Percentiles rank a stretch among this genome's conserved stretches.
Conservation (phyloP, 2,329 filamentous ascomycete species). For the Ophiocordyceps camponoti-floridani region DNA sequence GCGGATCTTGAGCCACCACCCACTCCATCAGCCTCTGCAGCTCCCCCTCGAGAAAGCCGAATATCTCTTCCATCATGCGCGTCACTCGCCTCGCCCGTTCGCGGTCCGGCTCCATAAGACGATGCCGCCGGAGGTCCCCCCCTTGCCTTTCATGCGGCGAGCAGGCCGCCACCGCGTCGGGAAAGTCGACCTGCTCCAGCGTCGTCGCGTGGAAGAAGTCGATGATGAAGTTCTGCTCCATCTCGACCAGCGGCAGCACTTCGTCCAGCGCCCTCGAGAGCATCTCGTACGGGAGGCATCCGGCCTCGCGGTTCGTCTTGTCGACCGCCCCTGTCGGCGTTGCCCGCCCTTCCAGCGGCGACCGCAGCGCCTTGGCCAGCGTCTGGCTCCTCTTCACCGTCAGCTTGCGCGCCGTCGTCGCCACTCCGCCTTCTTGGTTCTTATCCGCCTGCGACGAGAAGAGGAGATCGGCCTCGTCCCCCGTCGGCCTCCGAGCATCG, state of each 20-base stretch:
- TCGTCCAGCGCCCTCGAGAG: slow-evolving; percentile 70
- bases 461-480: slow-evolving; percentile 68
- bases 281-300: slow-evolving; percentile 60
- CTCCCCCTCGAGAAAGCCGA: slow-evolving; percentile 63
- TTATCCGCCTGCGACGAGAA: slow-evolving; percentile 76
- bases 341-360: slow-evolving; percentile 44
- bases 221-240: slow-evolving; percentile 94
- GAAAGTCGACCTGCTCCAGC: slow-evolving; percentile 63
- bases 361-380: slow-evolving; percentile 54
- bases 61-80: slow-evolving; percentile 79
- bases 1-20: slow-evolving; percentile 60
- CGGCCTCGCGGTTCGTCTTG: slow-evolving; percentile 42
- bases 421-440: slow-evolving; percentile 56
- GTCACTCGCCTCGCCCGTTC: slow-evolving; percentile 69
- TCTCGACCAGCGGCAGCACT: slow-evolving; percentile 64
- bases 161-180: slow-evolving; percentile 53
- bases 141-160: slow-evolving; percentile 51
- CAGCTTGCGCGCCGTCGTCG: slow-evolving; percentile 66
- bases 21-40: slow-evolving; percentile 69
- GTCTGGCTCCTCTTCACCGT: slow-evolving; percentile 92
- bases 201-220: slow-evolving; percentile 94
- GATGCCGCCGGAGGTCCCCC: slow-evolving; percentile 54
- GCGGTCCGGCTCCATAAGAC: slow-evolving; percentile 76
- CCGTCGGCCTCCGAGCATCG: slow-evolving; percentile 54
- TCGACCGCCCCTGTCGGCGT: slow-evolving; percentile 27